Evolutionary conservation across 768 basidiomycete species (phyloP).

Genomic region (Sistotremastrum suecicum): DNA sequence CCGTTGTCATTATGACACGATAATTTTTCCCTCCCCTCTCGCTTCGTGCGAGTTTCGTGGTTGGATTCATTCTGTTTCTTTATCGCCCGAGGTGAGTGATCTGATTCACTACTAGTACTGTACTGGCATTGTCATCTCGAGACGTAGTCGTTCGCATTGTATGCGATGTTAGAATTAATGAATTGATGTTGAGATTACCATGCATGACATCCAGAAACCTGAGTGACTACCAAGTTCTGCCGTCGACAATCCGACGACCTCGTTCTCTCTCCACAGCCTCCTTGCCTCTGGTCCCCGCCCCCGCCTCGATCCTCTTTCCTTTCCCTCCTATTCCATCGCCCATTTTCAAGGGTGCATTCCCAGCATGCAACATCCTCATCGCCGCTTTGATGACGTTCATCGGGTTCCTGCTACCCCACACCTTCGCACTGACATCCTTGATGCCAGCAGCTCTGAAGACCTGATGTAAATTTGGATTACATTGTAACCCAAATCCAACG

Average conservation of each 20-base stretch:
- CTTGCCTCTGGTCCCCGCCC: constrained; percentile 51
- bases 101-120: too few relatives aligned
- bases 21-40: too few relatives aligned
- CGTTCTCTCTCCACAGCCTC: constrained; percentile 68
- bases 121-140: too few relatives aligned
- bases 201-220: neutral
- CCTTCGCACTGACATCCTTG: constrained; percentile 88
- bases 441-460: constrained; percentile 89
- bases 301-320: constrained; percentile 59
- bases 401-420: constrained; percentile 84
- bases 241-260: constrained; percentile 61
- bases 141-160: too few relatives aligned
- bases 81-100: too few relatives aligned
- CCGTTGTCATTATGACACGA: too few relatives aligned
- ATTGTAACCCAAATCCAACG: constrained; percentile 83
- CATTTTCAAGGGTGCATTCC: constrained; percentile 65
- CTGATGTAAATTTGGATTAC: constrained; percentile 80
- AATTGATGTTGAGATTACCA: too few relatives aligned
- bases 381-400: constrained; percentile 78
- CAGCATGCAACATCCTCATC: constrained; percentile 73
- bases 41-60: too few relatives aligned
- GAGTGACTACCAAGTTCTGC: constrained; percentile 30
- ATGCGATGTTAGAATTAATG: too few relatives aligned
- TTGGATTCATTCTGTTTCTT: too few relatives aligned
- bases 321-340: constrained; percentile 71